A percentile compares a stretch with the other conserved stretches of the same genome.
Evolutionary conservation across 495 filamentous ascomycete genomes (phyloP).

Genomic region (Penicillium dipodomyicola): DNA sequence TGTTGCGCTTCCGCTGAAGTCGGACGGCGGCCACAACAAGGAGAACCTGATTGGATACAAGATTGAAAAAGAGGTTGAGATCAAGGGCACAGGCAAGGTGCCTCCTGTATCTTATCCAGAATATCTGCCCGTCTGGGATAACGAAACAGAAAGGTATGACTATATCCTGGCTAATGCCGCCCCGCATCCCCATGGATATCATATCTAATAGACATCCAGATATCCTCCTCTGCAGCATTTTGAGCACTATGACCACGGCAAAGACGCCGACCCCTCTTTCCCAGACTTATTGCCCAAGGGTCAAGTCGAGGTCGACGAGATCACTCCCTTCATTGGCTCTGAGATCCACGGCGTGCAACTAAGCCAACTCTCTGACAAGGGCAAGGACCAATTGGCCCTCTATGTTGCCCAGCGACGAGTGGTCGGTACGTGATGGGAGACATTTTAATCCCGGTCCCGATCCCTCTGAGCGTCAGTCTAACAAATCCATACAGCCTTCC

Average conservation of each 20-base stretch:
- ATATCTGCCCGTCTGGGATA: constrained; percentile 77
- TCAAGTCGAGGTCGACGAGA: constrained; percentile 40
- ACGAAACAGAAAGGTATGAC: constrained; percentile 42
- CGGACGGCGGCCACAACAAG: constrained; percentile 57
- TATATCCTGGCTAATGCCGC: background rate
- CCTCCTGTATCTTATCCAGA: constrained; percentile 60
- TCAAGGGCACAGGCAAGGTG: constrained; percentile 46
- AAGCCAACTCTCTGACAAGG: constrained; percentile 50
- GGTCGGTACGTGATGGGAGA: constrained; percentile 37
- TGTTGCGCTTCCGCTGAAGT: constrained; percentile 36
- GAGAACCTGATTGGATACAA: constrained; percentile 56
- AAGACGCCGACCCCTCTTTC: constrained; percentile 52
- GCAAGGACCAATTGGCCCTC: constrained; percentile 57
- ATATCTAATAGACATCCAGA: constrained; percentile 21
- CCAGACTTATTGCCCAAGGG: constrained; percentile 49
- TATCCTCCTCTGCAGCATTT: constrained; percentile 45
- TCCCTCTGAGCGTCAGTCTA: background rate
- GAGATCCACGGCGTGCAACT: constrained; percentile 56
- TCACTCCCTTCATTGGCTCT: constrained; percentile 56
- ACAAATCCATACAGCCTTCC: constrained; percentile 45
- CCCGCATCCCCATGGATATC: background rate
- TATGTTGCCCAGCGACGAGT: constrained; percentile 58
- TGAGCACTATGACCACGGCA: constrained; percentile 49
- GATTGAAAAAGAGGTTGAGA: constrained; percentile 41
- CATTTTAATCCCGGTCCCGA: background rate